These are phyloP conservation scores for Lophiotrema nucula DNA, from an alignment of 495 filamentous ascomycete genomes.

Conservation along the genomic window DNA sequence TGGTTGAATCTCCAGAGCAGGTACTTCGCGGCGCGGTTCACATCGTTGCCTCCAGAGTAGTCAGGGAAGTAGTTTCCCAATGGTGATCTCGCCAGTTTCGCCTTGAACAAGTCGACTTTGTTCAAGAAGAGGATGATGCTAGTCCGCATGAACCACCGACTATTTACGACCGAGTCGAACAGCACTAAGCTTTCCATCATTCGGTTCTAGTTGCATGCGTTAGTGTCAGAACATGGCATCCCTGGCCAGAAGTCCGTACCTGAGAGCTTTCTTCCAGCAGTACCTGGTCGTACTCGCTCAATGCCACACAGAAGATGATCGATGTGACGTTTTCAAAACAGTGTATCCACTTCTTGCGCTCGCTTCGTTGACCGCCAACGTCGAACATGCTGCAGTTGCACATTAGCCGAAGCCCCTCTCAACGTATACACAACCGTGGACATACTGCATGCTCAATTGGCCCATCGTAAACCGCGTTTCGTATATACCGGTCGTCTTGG, in stretches of 20 bases:
- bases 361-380: conserved; percentile 93
- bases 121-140: conserved; percentile 98
- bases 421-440: conserved; percentile 2
- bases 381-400: conserved; percentile 84
- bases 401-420: conserved; percentile 8
- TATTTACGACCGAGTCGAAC: conserved; percentile 99
- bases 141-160: conserved; percentile 97
- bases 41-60: conserved; percentile 95
- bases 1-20: conserved; percentile 98
- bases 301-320: conserved; percentile 98
- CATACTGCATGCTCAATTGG: conserved; percentile 97
- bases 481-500: conserved; percentile 99
- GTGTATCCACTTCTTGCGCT: conserved; percentile 99
- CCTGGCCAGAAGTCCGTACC: conserved; percentile 49
- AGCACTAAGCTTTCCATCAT: conserved; percentile 98
- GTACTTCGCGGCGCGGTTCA: conserved; percentile 96
- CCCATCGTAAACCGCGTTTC: conserved; percentile 98
- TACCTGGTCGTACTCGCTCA: conserved; percentile 98
- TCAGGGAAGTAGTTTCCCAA: conserved; percentile 94
- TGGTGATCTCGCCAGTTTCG: conserved; percentile 85
- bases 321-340: conserved; percentile 99
- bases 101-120: conserved; percentile 97
- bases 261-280: conserved; percentile 96
- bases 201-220: conserved; percentile 65
- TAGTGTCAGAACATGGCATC: conserved; percentile 16